Evolutionary conservation across 345 rosid genomes (phyloP).

Genomic region (Reutealis trisperma): DNA sequence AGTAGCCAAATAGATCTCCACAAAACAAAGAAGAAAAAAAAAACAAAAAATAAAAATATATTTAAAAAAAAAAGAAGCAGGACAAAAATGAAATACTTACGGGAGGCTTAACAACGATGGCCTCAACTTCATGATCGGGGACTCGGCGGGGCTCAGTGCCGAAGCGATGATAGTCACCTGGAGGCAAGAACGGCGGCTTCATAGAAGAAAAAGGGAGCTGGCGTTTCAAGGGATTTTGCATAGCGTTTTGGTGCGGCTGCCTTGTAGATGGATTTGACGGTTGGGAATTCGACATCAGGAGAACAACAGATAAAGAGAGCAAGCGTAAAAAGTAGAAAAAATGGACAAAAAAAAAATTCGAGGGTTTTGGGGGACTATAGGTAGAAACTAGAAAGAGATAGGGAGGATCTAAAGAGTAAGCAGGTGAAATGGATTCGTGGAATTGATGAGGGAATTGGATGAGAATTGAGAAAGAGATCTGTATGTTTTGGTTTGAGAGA

Average conservation of each 20-base stretch:
- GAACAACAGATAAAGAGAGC: conserved; percentile 9
- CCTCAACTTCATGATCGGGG: conserved; percentile 59
- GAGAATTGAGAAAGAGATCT: conserved; percentile 32
- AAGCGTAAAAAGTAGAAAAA: conserved; percentile 1
- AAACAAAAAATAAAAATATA: background rate
- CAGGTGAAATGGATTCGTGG: conserved; percentile 14
- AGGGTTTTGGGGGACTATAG: conserved; percentile 3
- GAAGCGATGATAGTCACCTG: conserved; percentile 79
- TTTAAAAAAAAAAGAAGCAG: background rate
- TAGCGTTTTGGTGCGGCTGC: conserved; percentile 22
- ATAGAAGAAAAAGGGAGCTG: conserved; percentile 60
- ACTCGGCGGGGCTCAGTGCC: conserved; percentile 32
- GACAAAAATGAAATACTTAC: conserved; percentile 41
- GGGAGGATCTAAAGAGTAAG: conserved; percentile 5
- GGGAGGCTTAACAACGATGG: conserved; percentile 59
- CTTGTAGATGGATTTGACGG: conserved; percentile 32
- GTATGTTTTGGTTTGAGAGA: conserved; percentile 32
- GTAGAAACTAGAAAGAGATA: background rate
- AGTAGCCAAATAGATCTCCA: conserved; percentile 34
- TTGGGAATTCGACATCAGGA: conserved; percentile 52
- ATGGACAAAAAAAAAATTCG: background rate
- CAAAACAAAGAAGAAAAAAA: conserved; percentile 16
- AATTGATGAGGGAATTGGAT: conserved; percentile 7
- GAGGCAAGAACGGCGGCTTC: conserved; percentile 68
- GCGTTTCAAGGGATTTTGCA: conserved; percentile 36